phyloP scores from a whole-genome alignment of 2,329 filamentous ascomycete genomes.

The Epichloe sylvatica region DNA sequence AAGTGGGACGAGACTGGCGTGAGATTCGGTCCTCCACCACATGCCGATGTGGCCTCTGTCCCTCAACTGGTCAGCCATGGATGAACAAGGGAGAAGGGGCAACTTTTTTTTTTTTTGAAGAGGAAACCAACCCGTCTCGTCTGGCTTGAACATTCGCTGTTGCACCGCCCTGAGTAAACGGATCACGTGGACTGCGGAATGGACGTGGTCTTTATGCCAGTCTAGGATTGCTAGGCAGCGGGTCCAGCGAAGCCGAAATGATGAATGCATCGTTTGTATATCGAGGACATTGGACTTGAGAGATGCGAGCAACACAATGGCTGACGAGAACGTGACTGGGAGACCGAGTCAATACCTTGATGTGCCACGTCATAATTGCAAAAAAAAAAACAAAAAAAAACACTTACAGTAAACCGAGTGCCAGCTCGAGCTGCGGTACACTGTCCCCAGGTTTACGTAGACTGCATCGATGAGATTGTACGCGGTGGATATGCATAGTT shows the following conservation, averaged over 20 bases:
- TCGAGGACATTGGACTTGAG: not conserved
- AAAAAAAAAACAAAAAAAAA: not conserved
- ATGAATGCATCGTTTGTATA: not conserved
- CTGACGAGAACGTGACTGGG: slow-evolving; percentile 1
- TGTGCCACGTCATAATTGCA: not conserved
- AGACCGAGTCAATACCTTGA: not conserved
- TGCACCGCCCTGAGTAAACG: not conserved
- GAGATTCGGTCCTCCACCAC: not conserved
- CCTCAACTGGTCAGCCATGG: not conserved
- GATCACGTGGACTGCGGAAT: not conserved
- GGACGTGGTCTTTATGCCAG: not conserved
- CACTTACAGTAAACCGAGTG: slow-evolving; percentile 3
- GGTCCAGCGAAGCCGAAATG: slow-evolving; percentile 1
- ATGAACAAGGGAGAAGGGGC: not conserved
- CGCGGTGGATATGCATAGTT: slow-evolving; percentile 1
- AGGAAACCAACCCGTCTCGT: not conserved
- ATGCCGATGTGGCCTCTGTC: not conserved
- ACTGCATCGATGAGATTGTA: slow-evolving; percentile 2
- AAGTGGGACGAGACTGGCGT: not conserved
- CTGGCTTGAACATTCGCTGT: slow-evolving; percentile 1
- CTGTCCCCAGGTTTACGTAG: not conserved
- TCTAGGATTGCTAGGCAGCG: not conserved
- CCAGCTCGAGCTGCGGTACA: slow-evolving; percentile 2
- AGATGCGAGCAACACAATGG: not conserved
- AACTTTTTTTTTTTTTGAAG: not conserved